Conservation (phyloP, 306 rosid species). For the Erythrophleum fordii region DNA sequence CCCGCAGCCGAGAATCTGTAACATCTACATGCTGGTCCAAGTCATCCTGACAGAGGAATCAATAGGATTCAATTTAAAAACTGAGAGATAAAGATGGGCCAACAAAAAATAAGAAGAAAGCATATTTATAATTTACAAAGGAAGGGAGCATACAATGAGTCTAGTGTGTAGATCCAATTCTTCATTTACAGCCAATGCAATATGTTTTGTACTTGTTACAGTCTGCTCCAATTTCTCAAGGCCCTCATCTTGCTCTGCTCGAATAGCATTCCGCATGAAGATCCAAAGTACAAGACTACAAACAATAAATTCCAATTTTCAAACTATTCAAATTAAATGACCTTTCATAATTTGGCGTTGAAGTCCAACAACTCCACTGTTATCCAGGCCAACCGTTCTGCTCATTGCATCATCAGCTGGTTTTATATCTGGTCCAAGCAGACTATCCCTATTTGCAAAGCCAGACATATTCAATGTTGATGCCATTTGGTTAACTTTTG, state of each 20-base stretch:
- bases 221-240: conserved; percentile 96
- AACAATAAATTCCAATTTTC: conserved; percentile 12
- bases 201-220: conserved; percentile 92
- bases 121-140: not conserved
- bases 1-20: conserved; percentile 91
- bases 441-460: conserved; percentile 89
- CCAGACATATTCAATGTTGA: conserved; percentile 80
- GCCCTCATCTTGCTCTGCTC: conserved; percentile 96
- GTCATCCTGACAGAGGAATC: conserved; percentile 74
- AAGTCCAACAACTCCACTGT: conserved; percentile 81
- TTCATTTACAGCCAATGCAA: conserved; percentile 97
- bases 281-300: conserved; percentile 37
- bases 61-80: conserved; percentile 7
- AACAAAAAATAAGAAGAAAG: not conserved
- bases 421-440: conserved; percentile 92
- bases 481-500: conserved; percentile 91
- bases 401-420: conserved; percentile 78
- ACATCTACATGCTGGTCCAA: conserved; percentile 92
- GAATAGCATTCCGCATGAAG: conserved; percentile 39
- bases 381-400: conserved; percentile 85
- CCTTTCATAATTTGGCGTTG: conserved; percentile 95
- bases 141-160: conserved; percentile 71
- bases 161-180: conserved; percentile 90
- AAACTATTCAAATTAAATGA: conserved; percentile 42
- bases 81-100: conserved; percentile 23